Evolutionary conservation across 192 early-diverging fungal genomes (phyloP).

Genomic region (Umbelopsis ramanniana): DNA sequence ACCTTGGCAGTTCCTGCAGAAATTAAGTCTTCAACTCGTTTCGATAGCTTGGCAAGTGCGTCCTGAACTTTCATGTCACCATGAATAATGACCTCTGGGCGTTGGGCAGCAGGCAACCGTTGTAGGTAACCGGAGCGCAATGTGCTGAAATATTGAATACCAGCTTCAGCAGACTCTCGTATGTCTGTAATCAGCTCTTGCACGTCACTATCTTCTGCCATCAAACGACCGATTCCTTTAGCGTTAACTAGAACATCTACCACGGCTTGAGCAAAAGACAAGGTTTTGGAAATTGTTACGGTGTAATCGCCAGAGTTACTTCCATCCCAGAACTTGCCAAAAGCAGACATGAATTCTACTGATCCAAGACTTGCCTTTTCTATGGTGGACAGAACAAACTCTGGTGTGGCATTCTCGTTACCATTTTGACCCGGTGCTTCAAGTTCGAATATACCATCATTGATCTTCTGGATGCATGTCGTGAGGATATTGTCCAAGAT

Average conservation of each 20-base stretch:
- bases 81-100: slow-evolving; percentile 75
- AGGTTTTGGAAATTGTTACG: slow-evolving; percentile 80
- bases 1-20: slow-evolving; percentile 59
- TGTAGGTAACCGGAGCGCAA: slow-evolving; percentile 80
- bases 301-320: slow-evolving; percentile 75
- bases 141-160: slow-evolving; percentile 85
- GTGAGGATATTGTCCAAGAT: slow-evolving; percentile 87
- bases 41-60: slow-evolving; percentile 71
- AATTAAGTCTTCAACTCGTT: slow-evolving; percentile 78
- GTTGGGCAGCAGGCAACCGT: slow-evolving; percentile 60
- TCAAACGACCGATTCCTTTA: slow-evolving; percentile 88
- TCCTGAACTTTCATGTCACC: slow-evolving; percentile 79
- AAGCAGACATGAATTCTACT: slow-evolving; percentile 61
- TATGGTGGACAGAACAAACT: slow-evolving; percentile 90
- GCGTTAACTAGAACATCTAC: slow-evolving; percentile 83
- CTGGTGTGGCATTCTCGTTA: slow-evolving; percentile 87
- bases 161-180: slow-evolving; percentile 64
- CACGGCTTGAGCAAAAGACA: slow-evolving; percentile 80
- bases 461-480: slow-evolving; percentile 84
- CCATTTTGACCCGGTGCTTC: slow-evolving; percentile 81
- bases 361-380: slow-evolving; percentile 79
- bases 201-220: slow-evolving; percentile 76
- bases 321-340: slow-evolving; percentile 48
- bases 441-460: slow-evolving; percentile 88
- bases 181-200: slow-evolving; percentile 79